phyloP scores from a whole-genome alignment of 768 basidiomycete genomes.

The Porpolomopsis calyptriformis region DNA sequence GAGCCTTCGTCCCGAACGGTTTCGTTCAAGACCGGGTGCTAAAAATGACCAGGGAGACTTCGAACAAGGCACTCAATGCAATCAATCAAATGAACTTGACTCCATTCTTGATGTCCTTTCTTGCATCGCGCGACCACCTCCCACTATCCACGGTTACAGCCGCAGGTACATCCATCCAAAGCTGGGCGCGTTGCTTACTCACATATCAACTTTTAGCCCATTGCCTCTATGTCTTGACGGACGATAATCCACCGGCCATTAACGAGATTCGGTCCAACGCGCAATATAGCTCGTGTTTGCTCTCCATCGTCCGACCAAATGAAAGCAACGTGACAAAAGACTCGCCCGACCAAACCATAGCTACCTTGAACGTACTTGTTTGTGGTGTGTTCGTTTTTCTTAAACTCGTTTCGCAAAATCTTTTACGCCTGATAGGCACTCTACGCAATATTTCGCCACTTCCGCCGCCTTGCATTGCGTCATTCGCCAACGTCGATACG shows the following conservation, averaged over 20 bases:
- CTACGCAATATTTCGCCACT: slow-evolving; percentile 69
- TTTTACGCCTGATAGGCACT: slow-evolving; percentile 40
- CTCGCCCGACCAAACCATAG: slow-evolving; percentile 34
- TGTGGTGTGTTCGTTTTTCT: slow-evolving; percentile 37
- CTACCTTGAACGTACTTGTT: slow-evolving; percentile 54
- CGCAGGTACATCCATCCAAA: slow-evolving; percentile 46
- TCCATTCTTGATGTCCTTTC: slow-evolving; percentile 86
- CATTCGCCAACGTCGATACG: slow-evolving; percentile 57
- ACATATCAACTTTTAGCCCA: slow-evolving; percentile 45
- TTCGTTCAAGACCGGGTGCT: slow-evolving; percentile 4
- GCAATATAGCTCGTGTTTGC: slow-evolving; percentile 51
- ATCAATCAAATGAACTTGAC: slow-evolving; percentile 72
- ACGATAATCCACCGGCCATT: slow-evolving; percentile 75
- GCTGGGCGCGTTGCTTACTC: background rate
- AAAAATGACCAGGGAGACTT: slow-evolving; percentile 62
- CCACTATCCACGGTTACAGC: slow-evolving; percentile 65
- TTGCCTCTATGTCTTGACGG: slow-evolving; percentile 85
- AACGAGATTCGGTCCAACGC: slow-evolving; percentile 52
- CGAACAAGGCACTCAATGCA: slow-evolving; percentile 81
- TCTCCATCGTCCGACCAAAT: slow-evolving; percentile 43
- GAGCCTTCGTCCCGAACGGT: background rate
- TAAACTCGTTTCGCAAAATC: background rate
- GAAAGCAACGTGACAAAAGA: slow-evolving; percentile 30
- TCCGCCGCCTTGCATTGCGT: slow-evolving; percentile 52
- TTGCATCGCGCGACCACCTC: slow-evolving; percentile 57